Conservation (phyloP, 1,139 yeast genomes). For the Pneumocystis carinii region DNA sequence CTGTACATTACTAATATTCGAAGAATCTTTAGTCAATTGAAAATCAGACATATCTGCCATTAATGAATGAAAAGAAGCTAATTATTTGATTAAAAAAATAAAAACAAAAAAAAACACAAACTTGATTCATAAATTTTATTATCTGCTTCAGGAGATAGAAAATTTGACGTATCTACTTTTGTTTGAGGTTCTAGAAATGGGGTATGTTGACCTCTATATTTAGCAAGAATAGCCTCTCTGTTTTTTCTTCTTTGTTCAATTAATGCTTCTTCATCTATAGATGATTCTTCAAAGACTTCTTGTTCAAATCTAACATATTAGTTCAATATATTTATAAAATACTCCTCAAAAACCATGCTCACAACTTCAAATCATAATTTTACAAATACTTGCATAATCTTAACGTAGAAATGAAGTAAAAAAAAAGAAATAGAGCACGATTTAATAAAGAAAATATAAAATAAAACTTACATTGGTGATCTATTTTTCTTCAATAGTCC, state of each 20-base stretch:
- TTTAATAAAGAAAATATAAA: neutral
- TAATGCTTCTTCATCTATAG: slow-evolving; percentile 7
- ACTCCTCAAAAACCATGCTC: too few relatives aligned
- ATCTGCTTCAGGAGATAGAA: neutral
- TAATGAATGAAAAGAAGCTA: neutral
- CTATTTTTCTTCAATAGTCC: neutral
- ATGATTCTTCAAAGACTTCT: neutral
- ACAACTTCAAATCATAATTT: too few relatives aligned
- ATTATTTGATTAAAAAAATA: neutral
- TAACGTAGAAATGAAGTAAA: too few relatives aligned
- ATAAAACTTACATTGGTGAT: neutral
- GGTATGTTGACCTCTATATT: slow-evolving; percentile 5
- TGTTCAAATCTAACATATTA: neutral
- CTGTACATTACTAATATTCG: neutral
- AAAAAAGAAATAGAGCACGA: too few relatives aligned
- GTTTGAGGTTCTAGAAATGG: neutral
- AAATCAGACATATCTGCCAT: neutral
- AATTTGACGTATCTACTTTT: neutral
- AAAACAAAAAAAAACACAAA: neutral
- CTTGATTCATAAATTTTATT: neutral
- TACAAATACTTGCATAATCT: too few relatives aligned
- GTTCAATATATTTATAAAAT: slow-evolving; percentile 1
- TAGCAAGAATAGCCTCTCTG: slow-evolving; percentile 9
- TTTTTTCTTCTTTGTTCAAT: slow-evolving; percentile 7
- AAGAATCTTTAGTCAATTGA: neutral